Percentiles rank a stretch among this genome's conserved stretches.
Conservation (phyloP, 768 basidiomycete genomes). For the Cystofilobasidium capitatum region DNA sequence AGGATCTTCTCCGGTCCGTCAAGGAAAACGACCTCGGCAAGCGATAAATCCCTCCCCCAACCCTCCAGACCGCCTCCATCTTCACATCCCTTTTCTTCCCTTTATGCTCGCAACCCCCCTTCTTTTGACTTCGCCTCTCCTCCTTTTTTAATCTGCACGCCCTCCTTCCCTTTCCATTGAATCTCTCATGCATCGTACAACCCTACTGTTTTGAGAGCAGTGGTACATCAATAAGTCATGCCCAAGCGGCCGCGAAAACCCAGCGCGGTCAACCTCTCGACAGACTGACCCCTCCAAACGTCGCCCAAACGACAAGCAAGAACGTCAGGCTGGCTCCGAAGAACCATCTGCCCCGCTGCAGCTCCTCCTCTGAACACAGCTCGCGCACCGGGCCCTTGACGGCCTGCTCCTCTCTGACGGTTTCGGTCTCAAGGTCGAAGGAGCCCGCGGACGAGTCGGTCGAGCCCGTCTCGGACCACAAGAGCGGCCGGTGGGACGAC, state of each 20-base stretch:
- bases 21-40: not conserved
- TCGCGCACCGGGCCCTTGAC: not conserved
- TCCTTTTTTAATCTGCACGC: no score
- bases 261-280: slow-evolving; percentile 3
- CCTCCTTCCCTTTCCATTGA: no score
- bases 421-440: not conserved
- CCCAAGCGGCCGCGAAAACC: no score
- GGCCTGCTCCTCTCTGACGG: not conserved
- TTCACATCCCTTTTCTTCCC: no score
- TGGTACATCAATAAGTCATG: no score
- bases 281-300: slow-evolving; percentile 8
- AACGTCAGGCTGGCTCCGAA: slow-evolving; percentile 16
- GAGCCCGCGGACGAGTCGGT: not conserved
- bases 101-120: no score
- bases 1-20: slow-evolving; percentile 16
- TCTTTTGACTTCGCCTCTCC: no score
- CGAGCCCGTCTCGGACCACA: slow-evolving; percentile 2
- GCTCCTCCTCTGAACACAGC: slow-evolving; percentile 1
- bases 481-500: slow-evolving; percentile 12
- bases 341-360: slow-evolving; percentile 13
- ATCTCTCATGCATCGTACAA: no score
- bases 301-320: slow-evolving; percentile 11
- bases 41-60: no score
- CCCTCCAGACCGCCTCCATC: no score
- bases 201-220: no score